Percentiles rank a stretch among this genome's conserved stretches.
phyloP scores from a whole-genome alignment of 176 grass and related monocot species.

The Thinopyrum elongatum region DNA sequence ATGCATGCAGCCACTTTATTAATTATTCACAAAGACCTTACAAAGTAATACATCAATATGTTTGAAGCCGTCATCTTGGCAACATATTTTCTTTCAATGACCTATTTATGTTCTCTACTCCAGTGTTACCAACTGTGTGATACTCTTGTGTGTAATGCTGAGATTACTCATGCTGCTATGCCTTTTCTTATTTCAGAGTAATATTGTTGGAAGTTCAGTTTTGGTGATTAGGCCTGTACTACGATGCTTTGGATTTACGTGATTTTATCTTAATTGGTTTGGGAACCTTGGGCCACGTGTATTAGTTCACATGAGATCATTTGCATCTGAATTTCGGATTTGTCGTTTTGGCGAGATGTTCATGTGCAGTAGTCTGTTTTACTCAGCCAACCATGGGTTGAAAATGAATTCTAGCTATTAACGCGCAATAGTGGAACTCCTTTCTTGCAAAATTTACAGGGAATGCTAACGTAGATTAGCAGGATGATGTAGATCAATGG shows the following conservation, averaged over 20 bases:
- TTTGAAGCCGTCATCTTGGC: no score
- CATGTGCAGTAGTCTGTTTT: conserved; percentile 12
- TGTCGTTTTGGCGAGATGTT: conserved; percentile 1
- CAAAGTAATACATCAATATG: no score
- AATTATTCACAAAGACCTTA: no score
- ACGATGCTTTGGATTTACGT: not conserved
- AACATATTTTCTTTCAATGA: no score
- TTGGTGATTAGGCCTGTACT: not conserved
- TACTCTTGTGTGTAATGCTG: not conserved
- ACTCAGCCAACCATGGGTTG: conserved; percentile 5
- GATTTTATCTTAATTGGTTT: not conserved
- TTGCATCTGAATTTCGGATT: conserved; percentile 21
- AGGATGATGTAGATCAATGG: conserved; percentile 13
- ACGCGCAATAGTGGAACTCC: not conserved
- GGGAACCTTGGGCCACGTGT: not conserved
- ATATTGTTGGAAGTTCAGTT: not conserved
- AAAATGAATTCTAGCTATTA: conserved; percentile 12
- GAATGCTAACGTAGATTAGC: conserved; percentile 13
- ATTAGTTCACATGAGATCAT: conserved; percentile 5
- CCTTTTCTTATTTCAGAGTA: not conserved
- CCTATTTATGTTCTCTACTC: no score
- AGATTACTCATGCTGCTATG: not conserved
- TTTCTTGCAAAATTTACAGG: conserved; percentile 8
- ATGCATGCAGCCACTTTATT: no score
- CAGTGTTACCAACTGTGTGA: not conserved